Evolutionary conservation across 108 stramenopile species (phyloP), one percentile per base, ranked within the genome.

Genomic region (Pseudonitzschia multiseries): DNA sequence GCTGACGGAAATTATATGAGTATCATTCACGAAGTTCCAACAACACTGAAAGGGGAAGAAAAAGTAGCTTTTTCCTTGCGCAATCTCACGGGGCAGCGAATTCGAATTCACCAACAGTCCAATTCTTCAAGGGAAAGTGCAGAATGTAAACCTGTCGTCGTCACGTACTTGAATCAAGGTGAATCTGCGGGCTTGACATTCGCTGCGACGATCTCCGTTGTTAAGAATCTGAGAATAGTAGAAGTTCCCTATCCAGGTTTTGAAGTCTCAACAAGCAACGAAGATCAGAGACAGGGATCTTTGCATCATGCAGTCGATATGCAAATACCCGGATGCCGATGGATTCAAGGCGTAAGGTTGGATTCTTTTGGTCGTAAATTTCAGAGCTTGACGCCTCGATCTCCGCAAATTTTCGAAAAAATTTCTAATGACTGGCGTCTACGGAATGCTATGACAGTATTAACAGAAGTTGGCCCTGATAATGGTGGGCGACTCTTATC

Each of bases 211-310:
- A 84, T 90, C 29, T 96, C 95, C 26, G 82, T 91, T 24, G 80
- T 96, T 1, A 79, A 80, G 31, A 97, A 98, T 77, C 60, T 93
- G 9, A 22, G 83, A n/a, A 66, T 92, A 18, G 74, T 88, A 1
- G 96, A 98, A 79, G 94, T 94, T 22, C 86, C 93, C 20, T 94
- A 93, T 65, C 93, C 92, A 41, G 92, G 92, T 15, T 79, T 93
- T 68, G 41, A 36, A 33, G 68, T 83, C 42, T 77, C 79, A 32
- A 72, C 68, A 56, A 52, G 41, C 40, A 24, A 75, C 15, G 36
- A 52, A 26, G 24, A 26, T 15, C 57, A 59, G 14, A 17, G n/a
- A 51, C 65, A 77, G 52, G 76, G 65, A 22, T 72, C 73, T 8
- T 32, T 70, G 41, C 68, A 74, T 56, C 96, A 97, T 69, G 67